These are phyloP conservation scores for Eucalyptus curtisii DNA, from an alignment of 345 rosid species.

Conservation along the genomic window DNA sequence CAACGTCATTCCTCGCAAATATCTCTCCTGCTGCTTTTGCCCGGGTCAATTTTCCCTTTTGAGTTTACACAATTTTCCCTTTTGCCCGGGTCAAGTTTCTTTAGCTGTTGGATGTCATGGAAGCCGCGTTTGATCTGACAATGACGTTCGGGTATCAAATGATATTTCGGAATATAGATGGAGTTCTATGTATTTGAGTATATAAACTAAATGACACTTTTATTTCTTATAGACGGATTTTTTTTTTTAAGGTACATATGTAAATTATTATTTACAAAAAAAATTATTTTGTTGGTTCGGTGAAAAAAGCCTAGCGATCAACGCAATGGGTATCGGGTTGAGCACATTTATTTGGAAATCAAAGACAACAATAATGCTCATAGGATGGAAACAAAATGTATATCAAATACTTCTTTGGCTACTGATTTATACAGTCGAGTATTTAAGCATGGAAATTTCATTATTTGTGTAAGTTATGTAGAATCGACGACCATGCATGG, in stretches of 20 bases:
- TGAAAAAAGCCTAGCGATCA: neutral
- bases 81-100: neutral
- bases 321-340: accelerated
- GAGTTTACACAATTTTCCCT: too few relatives aligned
- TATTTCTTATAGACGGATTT: neutral
- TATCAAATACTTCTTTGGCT: neutral
- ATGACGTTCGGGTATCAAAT: neutral
- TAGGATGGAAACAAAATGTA: neutral
- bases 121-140: neutral
- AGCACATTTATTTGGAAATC: neutral
- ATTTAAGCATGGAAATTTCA: neutral
- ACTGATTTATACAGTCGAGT: accelerated
- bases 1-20: neutral
- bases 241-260: neutral
- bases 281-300: neutral
- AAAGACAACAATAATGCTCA: neutral
- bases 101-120: neutral
- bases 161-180: neutral
- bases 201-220: neutral
- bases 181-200: neutral
- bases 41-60: neutral
- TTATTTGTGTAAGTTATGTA: neutral
- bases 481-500: neutral
- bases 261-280: neutral
- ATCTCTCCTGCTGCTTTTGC: neutral